Base-by-base conservation (phyloP, 331 rosid genomes). In the Rhamnella rubrinervis region DNA sequence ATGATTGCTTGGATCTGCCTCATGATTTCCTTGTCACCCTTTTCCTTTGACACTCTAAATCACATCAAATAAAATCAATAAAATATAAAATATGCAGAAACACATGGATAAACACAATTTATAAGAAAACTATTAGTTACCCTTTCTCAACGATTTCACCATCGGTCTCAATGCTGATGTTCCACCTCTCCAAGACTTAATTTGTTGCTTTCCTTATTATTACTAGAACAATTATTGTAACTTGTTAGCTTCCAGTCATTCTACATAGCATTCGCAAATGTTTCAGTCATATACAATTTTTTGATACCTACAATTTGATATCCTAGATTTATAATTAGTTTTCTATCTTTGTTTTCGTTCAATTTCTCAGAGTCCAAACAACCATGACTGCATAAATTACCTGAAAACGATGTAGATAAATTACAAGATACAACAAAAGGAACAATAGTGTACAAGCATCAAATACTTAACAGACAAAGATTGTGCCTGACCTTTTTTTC, bases 1-100 rank as follows among this genome's bases (percentile, higher is more conserved):
- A 95, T 95, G 65, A 95, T 91, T n/a, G 99, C 99, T 77, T 95
- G 99, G 56, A 95, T 95, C 85, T 95, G 97, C 76, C 99, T 91
- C 99, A 95, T 95, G 58, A 95, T 95, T 85, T 91, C 97, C 75
- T 91, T 95, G 75, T 95, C 99, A 76, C 99, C 91, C 85, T 91
- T 95, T 73, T 95, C 96, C 86, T 90, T 91, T 12, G 96, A 86
- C 40, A 84, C 84, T 0, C 98, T 93, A 31, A 84, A 56, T 26
- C 66, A 74, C 18, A 26, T 55, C 17, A 70, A 58, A 20, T 26
- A 66, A 31, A 23, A 9, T n/a, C 11, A 16, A 15, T 61, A 14
- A 1, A 1, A 4, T 19, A 21, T 8, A 25, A 8, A 51, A 16
- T 15, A 35, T 37, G 16, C 15, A 37, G 2, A 16, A 55, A 44